phyloP scores from a whole-genome alignment of 108 stramenopile species.

The Asterionellopsis glacialis region DNA sequence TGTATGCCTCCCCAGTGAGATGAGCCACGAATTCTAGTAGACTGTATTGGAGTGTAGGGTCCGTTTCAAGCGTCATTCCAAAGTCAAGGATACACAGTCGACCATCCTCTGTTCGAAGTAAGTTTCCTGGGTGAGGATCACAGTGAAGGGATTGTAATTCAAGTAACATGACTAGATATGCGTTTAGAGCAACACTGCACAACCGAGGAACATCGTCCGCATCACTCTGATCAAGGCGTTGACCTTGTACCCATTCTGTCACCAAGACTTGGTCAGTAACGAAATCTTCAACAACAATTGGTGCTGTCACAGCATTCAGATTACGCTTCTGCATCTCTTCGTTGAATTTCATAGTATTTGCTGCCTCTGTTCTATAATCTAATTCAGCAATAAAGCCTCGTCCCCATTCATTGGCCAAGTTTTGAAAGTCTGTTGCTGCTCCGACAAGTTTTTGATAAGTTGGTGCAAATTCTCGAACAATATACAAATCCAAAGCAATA shows the following conservation, averaged over 20 bases:
- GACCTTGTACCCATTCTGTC: conserved; percentile 82
- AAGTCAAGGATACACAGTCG: conserved; percentile 61
- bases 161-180: conserved; percentile 65
- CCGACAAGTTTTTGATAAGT: conserved; percentile 35
- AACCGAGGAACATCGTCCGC: conserved; percentile 46
- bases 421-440: conserved; percentile 45
- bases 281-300: conserved; percentile 44
- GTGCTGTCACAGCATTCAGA: conserved; percentile 53
- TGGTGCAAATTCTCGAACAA: conserved; percentile 56
- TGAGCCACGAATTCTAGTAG: conserved; percentile 83
- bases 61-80: conserved; percentile 68
- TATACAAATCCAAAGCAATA: conserved; percentile 74
- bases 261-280: conserved; percentile 59
- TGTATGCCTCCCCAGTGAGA: conserved; percentile 72
- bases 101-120: conserved; percentile 69
- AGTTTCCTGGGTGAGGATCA: conserved; percentile 52
- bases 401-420: conserved; percentile 79
- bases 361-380: conserved; percentile 75
- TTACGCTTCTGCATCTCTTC: conserved; percentile 46
- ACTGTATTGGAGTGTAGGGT: conserved; percentile 51
- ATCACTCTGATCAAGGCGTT: conserved; percentile 41
- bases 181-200: conserved; percentile 69
- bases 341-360: conserved; percentile 48
- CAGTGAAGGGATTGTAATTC: conserved; percentile 37
- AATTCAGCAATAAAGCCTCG: conserved; percentile 79